Percentiles rank a stretch among this genome's conserved stretches.
Conservation (phyloP, 2,329 filamentous ascomycete genomes). For the Myriosclerotinia curreyana region DNA sequence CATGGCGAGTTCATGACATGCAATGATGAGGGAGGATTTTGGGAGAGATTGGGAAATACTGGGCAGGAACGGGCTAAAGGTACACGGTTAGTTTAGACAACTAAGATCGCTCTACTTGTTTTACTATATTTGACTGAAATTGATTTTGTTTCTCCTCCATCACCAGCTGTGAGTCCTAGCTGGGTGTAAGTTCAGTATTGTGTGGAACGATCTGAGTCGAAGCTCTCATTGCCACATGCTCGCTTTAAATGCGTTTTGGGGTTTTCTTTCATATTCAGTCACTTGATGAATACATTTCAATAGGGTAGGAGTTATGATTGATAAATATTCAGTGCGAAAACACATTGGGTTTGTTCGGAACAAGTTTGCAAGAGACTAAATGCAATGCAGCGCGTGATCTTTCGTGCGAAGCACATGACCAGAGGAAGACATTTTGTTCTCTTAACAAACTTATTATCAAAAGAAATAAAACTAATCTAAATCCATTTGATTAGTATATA, state of each 20-base stretch:
- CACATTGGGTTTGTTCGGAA: too few relatives aligned
- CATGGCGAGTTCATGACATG: background rate
- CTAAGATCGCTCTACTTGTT: background rate
- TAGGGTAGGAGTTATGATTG: too few relatives aligned
- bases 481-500: too few relatives aligned
- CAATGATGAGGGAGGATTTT: background rate
- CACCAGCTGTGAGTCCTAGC: background rate
- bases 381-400: too few relatives aligned
- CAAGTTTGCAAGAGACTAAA: too few relatives aligned
- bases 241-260: background rate
- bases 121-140: background rate
- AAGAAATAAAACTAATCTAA: too few relatives aligned
- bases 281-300: too few relatives aligned
- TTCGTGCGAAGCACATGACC: too few relatives aligned
- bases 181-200: background rate
- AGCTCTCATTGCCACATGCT: background rate
- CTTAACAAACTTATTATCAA: too few relatives aligned
- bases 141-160: background rate
- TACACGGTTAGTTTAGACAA: background rate
- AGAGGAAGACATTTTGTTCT: too few relatives aligned
- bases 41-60: slow-evolving; percentile 1
- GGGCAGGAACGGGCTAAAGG: background rate
- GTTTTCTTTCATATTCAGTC: background rate
- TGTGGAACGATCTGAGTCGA: background rate
- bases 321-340: too few relatives aligned